Percentiles rank a stretch among this genome's conserved stretches.
These are phyloP conservation scores for Candida ortonii DNA, from an alignment of 805 yeast genomes.

Conservation along the genomic window DNA sequence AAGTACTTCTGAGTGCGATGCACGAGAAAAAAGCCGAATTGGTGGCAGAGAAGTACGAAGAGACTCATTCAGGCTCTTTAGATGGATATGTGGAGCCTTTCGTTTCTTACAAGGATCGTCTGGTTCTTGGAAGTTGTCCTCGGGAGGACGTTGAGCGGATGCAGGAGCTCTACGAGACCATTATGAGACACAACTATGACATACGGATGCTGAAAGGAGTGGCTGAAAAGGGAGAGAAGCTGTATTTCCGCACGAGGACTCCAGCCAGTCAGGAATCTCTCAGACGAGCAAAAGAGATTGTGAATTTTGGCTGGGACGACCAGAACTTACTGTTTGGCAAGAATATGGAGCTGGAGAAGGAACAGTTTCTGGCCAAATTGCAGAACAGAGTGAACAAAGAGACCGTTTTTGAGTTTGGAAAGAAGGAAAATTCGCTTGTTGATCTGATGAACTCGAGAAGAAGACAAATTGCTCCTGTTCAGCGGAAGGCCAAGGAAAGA, in stretches of 20 bases:
- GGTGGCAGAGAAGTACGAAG: slow-evolving; percentile 44
- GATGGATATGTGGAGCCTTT: slow-evolving; percentile 48
- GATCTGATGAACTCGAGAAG: slow-evolving; percentile 86
- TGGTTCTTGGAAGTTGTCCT: slow-evolving; percentile 83
- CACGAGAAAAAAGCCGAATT: slow-evolving; percentile 58
- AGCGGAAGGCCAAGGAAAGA: slow-evolving; percentile 70
- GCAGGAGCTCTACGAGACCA: slow-evolving; percentile 66
- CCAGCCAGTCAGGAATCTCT: slow-evolving; percentile 86
- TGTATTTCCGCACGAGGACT: slow-evolving; percentile 80
- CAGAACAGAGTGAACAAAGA: slow-evolving; percentile 72
- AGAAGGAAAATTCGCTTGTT: slow-evolving; percentile 65
- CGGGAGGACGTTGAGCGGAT: slow-evolving; percentile 64
- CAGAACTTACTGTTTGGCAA: slow-evolving; percentile 78
- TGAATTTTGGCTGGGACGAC: slow-evolving; percentile 81
- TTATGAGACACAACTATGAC: slow-evolving; percentile 66
- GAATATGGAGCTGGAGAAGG: slow-evolving; percentile 70
- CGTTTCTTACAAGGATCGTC: slow-evolving; percentile 66
- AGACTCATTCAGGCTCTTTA: slow-evolving; percentile 29
- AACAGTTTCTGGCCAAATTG: slow-evolving; percentile 66
- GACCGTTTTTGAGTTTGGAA: slow-evolving; percentile 89
- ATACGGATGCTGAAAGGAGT: slow-evolving; percentile 62
- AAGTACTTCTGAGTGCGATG: slow-evolving; percentile 68
- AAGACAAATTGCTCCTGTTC: slow-evolving; percentile 75
- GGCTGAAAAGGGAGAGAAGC: slow-evolving; percentile 81
- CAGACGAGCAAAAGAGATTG: slow-evolving; percentile 77